These are phyloP conservation scores for Saccharomycopsis guyanensis DNA, from an alignment of 805 yeast species.

Conservation along the genomic window DNA sequence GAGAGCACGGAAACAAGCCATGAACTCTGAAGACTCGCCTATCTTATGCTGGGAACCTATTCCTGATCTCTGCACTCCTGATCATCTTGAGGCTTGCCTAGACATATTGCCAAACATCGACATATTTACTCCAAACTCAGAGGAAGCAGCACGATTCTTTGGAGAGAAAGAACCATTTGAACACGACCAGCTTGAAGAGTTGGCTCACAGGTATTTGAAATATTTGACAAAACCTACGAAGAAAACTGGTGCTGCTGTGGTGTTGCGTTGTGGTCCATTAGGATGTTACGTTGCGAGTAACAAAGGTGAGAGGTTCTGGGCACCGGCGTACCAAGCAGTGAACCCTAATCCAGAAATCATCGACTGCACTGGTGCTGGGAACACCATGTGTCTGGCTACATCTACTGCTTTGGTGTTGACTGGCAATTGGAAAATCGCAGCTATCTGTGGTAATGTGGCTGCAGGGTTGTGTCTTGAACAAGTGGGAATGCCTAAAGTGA, in stretches of 20 bases:
- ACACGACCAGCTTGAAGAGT: slow-evolving; percentile 32
- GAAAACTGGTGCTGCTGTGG: slow-evolving; percentile 38
- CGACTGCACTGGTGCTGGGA: slow-evolving; percentile 96
- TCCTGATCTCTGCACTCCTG: slow-evolving; percentile 63
- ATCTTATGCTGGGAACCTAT: slow-evolving; percentile 76
- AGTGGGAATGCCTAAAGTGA: slow-evolving; percentile 57
- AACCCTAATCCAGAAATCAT: slow-evolving; percentile 39
- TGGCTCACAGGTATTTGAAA: slow-evolving; percentile 36
- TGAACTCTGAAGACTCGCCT: slow-evolving; percentile 5
- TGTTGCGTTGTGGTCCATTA: slow-evolving; percentile 66
- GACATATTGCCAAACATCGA: slow-evolving; percentile 39
- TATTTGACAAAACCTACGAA: slow-evolving; percentile 31
- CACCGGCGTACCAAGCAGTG: slow-evolving; percentile 66
- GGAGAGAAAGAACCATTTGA: slow-evolving; percentile 39
- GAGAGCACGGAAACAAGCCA: slow-evolving; percentile 19
- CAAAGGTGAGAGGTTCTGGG: slow-evolving; percentile 32
- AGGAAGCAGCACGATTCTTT: slow-evolving; percentile 67
- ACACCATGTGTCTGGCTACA: slow-evolving; percentile 78
- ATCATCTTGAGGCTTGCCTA: slow-evolving; percentile 33
- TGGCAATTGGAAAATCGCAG: slow-evolving; percentile 43
- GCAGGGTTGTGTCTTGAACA: slow-evolving; percentile 80
- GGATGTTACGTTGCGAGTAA: slow-evolving; percentile 52
- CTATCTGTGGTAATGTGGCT: slow-evolving; percentile 64
- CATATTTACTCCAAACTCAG: slow-evolving; percentile 75
- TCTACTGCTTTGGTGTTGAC: slow-evolving; percentile 51